Evolutionary conservation across 2,329 filamentous ascomycete genomes (phyloP).

Genomic region (Phyllosticta paracitricarpa): DNA sequence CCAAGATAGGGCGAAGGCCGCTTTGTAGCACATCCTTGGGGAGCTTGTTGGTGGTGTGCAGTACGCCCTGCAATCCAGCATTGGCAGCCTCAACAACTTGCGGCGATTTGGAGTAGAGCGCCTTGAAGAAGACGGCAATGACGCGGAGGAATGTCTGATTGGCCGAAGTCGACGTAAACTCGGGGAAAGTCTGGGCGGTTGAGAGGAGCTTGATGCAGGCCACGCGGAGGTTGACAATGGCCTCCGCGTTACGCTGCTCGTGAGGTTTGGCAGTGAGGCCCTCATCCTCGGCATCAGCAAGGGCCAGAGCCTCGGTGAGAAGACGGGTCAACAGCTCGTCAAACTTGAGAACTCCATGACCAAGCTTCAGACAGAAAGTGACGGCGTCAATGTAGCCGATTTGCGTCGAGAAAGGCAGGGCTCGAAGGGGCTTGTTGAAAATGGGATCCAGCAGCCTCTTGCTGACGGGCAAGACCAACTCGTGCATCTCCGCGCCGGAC

Average conservation of each 20-base stretch:
- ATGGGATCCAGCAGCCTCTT: slow-evolving; percentile 84
- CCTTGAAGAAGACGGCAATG: slow-evolving; percentile 96
- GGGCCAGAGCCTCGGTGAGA: slow-evolving; percentile 82
- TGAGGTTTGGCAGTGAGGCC: slow-evolving; percentile 77
- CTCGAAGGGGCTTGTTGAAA: slow-evolving; percentile 87
- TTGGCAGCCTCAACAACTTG: slow-evolving; percentile 93
- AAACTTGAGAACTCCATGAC: slow-evolving; percentile 80
- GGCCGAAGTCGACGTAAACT: slow-evolving; percentile 69
- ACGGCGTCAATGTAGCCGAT: slow-evolving; percentile 98
- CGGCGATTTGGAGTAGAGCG: slow-evolving; percentile 82
- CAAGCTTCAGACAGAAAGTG: slow-evolving; percentile 84
- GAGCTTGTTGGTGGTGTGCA: slow-evolving; percentile 80
- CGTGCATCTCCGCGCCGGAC: slow-evolving; percentile 68
- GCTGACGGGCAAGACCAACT: slow-evolving; percentile 81
- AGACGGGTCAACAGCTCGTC: slow-evolving; percentile 85
- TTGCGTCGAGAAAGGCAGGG: slow-evolving; percentile 86
- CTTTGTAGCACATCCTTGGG: slow-evolving; percentile 94
- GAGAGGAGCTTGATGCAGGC: slow-evolving; percentile 89
- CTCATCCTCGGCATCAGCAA: slow-evolving; percentile 92
- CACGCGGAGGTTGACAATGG: slow-evolving; percentile 83
- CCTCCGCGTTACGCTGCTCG: slow-evolving; percentile 91
- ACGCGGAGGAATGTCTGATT: slow-evolving; percentile 55
- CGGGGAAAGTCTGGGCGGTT: slow-evolving; percentile 85
- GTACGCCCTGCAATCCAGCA: slow-evolving; percentile 74
- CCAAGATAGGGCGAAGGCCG: slow-evolving; percentile 86